These are phyloP conservation scores for Rhodofomes roseus DNA, from an alignment of 1,284 basidiomycete species.

Conservation along the genomic window DNA sequence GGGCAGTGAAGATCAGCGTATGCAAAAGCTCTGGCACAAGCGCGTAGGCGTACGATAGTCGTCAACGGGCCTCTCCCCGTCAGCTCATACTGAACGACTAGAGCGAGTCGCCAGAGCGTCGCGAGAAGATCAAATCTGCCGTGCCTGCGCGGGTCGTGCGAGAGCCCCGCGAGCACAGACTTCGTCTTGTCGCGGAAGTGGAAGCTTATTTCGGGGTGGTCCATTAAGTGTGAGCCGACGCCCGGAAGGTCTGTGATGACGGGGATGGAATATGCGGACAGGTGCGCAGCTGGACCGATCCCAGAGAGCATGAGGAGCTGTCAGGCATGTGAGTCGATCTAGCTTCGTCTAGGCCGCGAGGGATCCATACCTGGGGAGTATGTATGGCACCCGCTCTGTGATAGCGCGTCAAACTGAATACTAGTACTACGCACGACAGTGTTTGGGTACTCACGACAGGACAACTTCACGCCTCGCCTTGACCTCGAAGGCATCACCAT, in stretches of 20 bases:
- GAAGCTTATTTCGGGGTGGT: slow-evolving; percentile 50
- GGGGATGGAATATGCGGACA: slow-evolving; percentile 45
- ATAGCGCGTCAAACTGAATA: no score
- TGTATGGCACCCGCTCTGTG: slow-evolving; percentile 60
- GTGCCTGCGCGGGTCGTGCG: slow-evolving; percentile 21
- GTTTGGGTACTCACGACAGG: slow-evolving; percentile 42
- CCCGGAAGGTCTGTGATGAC: slow-evolving; percentile 52
- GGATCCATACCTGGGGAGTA: slow-evolving; percentile 50
- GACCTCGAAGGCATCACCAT: slow-evolving; percentile 37
- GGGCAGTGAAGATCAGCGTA: not conserved
- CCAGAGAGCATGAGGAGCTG: slow-evolving; percentile 75
- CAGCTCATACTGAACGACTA: slow-evolving; percentile 38
- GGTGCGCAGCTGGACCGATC: slow-evolving; percentile 53
- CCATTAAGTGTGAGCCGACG: slow-evolving; percentile 57
- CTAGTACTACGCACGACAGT: not conserved
- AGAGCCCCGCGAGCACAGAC: slow-evolving; percentile 19
- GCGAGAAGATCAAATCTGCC: not conserved
- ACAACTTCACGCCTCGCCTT: slow-evolving; percentile 57
- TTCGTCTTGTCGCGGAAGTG: slow-evolving; percentile 46
- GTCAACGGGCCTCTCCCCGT: slow-evolving; percentile 44
- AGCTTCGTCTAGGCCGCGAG: not conserved
- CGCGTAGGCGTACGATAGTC: slow-evolving; percentile 42
- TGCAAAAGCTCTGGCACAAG: not conserved
- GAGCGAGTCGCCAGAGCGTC: slow-evolving; percentile 24
- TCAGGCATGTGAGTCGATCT: not conserved